Conservation (phyloP, 2,329 filamentous ascomycete species). For the Epichloe amarillans region DNA sequence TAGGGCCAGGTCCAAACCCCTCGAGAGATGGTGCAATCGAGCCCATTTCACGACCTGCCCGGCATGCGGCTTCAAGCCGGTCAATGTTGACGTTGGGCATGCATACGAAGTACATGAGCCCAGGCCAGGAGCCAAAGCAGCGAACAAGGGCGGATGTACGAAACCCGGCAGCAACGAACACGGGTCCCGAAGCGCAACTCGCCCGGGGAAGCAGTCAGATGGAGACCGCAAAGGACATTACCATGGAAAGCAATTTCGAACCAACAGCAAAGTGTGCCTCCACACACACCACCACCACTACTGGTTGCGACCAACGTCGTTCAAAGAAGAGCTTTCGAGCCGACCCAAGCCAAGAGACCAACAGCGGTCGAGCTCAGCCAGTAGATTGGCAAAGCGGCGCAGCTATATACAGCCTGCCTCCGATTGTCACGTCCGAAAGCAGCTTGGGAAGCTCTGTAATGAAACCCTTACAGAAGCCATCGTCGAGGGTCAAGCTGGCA, state of each 20-base stretch:
- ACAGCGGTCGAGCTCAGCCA: not conserved
- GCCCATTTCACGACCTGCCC: not conserved
- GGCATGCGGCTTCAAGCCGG: slow-evolving; percentile 2
- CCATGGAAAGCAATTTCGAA: not conserved
- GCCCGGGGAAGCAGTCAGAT: not conserved
- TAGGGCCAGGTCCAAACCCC: not conserved
- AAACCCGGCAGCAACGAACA: not conserved
- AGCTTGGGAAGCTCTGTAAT: slow-evolving; percentile 9
- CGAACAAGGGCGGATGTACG: not conserved
- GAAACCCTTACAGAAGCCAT: slow-evolving; percentile 13
- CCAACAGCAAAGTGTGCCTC: slow-evolving; percentile 25
- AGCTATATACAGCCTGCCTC: slow-evolving; percentile 12
- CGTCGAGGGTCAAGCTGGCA: slow-evolving; percentile 11
- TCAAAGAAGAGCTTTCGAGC: slow-evolving; percentile 2
- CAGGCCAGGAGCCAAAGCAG: not conserved
- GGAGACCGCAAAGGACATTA: not conserved
- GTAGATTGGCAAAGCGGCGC: slow-evolving; percentile 5
- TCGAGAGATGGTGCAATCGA: not conserved
- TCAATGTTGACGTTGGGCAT: not conserved
- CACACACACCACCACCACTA: slow-evolving; percentile 52
- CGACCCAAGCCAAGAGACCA: not conserved
- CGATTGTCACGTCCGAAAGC: slow-evolving; percentile 8
- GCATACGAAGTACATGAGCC: not conserved
- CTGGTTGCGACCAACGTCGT: slow-evolving; percentile 31
- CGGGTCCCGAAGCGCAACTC: not conserved